These are phyloP conservation scores for Dothideomycetidae sp. DNA, from an alignment of 2,329 filamentous ascomycete species.

Conservation along the genomic window DNA sequence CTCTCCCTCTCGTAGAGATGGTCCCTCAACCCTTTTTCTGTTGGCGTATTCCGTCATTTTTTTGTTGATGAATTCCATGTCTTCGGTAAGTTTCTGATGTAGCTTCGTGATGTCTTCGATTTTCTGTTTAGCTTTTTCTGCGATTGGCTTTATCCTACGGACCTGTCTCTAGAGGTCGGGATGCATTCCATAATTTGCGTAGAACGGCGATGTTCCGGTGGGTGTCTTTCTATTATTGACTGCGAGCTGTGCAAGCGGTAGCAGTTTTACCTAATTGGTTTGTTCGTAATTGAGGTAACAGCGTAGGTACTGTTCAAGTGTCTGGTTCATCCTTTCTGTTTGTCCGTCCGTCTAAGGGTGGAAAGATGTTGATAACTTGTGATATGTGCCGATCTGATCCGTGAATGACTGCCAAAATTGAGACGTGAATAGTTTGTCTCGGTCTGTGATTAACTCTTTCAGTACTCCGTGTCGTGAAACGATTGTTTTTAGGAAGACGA, in stretches of 20 bases:
- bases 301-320: conserved; percentile 12
- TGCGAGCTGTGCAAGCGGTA: conserved; percentile 4
- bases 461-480: conserved; percentile 2
- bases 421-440: conserved; percentile 9
- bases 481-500: conserved; percentile 5
- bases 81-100: conserved; percentile 4
- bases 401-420: conserved; percentile 10
- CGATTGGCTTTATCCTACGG: conserved; percentile 5
- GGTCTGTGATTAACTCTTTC: conserved; percentile 3
- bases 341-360: conserved; percentile 11
- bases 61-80: conserved; percentile 1
- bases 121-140: conserved; percentile 5
- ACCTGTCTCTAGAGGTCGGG: not conserved
- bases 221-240: conserved; percentile 7
- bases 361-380: conserved; percentile 10
- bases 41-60: not conserved
- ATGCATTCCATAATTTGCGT: conserved; percentile 1
- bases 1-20: conserved; percentile 8
- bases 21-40: conserved; percentile 4
- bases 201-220: conserved; percentile 1
- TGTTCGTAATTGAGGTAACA: too few relatives aligned
- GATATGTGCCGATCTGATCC: conserved; percentile 3
- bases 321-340: conserved; percentile 10
- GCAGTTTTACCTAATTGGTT: conserved; percentile 3
- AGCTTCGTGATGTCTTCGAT: conserved; percentile 2